Conservation (phyloP, 176 grass and related monocot genomes). For the Canna indica region DNA sequence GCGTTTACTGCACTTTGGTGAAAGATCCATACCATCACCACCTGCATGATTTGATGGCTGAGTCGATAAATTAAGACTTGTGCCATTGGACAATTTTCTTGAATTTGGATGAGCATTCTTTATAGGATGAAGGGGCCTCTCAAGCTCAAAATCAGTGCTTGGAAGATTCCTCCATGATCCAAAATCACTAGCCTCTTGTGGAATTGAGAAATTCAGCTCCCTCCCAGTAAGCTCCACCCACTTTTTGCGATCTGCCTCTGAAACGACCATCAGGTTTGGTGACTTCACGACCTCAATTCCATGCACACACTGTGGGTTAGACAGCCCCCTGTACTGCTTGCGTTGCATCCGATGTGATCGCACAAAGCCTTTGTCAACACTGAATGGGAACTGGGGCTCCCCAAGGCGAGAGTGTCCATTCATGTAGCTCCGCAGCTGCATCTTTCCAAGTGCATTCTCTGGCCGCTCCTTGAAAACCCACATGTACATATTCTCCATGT, state of each 20-base stretch:
- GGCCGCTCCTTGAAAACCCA: slow-evolving; percentile 86
- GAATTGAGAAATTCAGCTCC: slow-evolving; percentile 60
- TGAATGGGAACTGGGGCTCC: slow-evolving; percentile 85
- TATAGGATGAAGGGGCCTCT: slow-evolving; percentile 31
- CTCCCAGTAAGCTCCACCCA: slow-evolving; percentile 81
- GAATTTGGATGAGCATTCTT: slow-evolving; percentile 42
- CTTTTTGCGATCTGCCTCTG: slow-evolving; percentile 61
- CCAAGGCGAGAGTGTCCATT: slow-evolving; percentile 87
- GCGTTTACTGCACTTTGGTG: slow-evolving; percentile 39
- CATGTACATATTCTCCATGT: slow-evolving; percentile 99
- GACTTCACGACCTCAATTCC: slow-evolving; percentile 66
- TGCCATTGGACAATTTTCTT: slow-evolving; percentile 61
- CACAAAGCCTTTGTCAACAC: slow-evolving; percentile 72
- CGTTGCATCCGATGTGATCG: slow-evolving; percentile 92
- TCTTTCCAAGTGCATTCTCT: slow-evolving; percentile 92
- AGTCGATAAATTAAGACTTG: slow-evolving; percentile 63
- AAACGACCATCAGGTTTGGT: slow-evolving; percentile 50
- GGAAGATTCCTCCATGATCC: slow-evolving; percentile 87
- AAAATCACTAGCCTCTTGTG: slow-evolving; percentile 55
- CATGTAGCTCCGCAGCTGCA: slow-evolving; percentile 96
- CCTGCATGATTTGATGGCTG: slow-evolving; percentile 45
- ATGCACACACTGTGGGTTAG: slow-evolving; percentile 81
- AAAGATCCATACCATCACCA: slow-evolving; percentile 42
- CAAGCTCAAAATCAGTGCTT: slow-evolving; percentile 66
- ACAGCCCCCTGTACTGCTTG: slow-evolving; percentile 84